Evolutionary conservation across 2,329 filamentous ascomycete species (phyloP), one percentile per base, ranked within the genome.

Genomic region (Colletotrichum gloeosporioides): DNA sequence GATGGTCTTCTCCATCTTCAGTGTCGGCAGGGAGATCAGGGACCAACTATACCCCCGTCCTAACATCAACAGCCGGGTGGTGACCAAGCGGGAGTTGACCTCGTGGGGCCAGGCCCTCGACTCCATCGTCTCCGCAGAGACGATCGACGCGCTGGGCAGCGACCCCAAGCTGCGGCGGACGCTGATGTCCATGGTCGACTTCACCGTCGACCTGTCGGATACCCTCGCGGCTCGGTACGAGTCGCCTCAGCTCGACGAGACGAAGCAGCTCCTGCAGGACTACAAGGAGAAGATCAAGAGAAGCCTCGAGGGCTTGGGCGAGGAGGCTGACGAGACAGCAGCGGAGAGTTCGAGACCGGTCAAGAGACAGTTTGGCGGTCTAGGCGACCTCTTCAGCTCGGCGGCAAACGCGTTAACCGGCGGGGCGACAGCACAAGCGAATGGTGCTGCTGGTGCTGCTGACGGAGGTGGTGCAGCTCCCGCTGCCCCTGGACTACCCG

Each of bases 21-120:
- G 62, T 18, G 25, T 78, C 16, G 59, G 69, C 53, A 73, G 55
- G 3, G 75, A 78, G 29, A 49, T 77, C n/a, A 69, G 36, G 36
- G 22, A 63, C 4, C 53, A 76, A 13, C 32, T 77, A 2, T 44
- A 65, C 15, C 55, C 62, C 3, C 34, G 34, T 4, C 27, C 39
- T 4, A 31, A 32, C 9, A 6, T 27, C 25, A 67, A 25, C 39
- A 72, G 39, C 32, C 18, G 22, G 7, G 0, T 57, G 27, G 9
- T 31, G 6, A n/a, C 57, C 2, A 27, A 16, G 29, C 36, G 22
- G 9, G 62, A 49, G 3, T 32, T 63, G 15, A 49, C 13, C 16
- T 77, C 77, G n/a, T 78, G 79, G 69, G 61, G 67, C n/a, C 67
- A 71, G 36, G 71, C 71, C 8, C 71, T 78, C 18, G 73, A 77